phyloP scores from a whole-genome alignment of 495 filamentous ascomycete species.

The Penicillium waksmanii region DNA sequence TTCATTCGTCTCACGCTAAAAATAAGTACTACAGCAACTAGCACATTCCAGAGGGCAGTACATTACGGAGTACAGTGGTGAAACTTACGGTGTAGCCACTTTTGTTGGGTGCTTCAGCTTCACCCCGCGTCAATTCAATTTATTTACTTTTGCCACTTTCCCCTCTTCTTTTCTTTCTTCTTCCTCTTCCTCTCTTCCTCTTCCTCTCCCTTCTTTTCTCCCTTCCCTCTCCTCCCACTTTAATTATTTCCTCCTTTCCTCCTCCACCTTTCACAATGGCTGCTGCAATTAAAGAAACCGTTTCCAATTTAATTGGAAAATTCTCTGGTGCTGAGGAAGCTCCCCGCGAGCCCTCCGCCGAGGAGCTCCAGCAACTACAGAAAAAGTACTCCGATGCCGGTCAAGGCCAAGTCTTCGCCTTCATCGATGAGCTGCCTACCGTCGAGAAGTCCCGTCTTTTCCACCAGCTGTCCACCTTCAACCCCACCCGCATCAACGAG shows the following conservation, averaged over 20 bases:
- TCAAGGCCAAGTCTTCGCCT: constrained; percentile 91
- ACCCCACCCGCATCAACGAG: constrained; percentile 81
- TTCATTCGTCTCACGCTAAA: constrained; percentile 26
- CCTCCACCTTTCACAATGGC: constrained; percentile 40
- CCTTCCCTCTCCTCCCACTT: constrained; percentile 7
- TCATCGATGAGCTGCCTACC: constrained; percentile 76
- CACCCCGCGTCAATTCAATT: constrained; percentile 27
- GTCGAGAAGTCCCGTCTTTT: constrained; percentile 78
- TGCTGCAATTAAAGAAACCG: constrained; percentile 47
- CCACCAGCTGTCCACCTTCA: constrained; percentile 78
- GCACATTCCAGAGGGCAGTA: constrained; percentile 7
- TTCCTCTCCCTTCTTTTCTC: neutral
- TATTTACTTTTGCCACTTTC: constrained; percentile 28
- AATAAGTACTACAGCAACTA: constrained; percentile 24
- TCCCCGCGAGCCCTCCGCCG: constrained; percentile 67
- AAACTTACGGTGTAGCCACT: constrained; percentile 24
- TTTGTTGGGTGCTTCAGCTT: constrained; percentile 23
- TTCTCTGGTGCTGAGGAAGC: constrained; percentile 52
- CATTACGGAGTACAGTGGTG: neutral
- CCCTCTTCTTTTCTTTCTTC: neutral
- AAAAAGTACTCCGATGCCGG: constrained; percentile 76
- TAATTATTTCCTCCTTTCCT: constrained; percentile 6
- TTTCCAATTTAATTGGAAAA: constrained; percentile 64
- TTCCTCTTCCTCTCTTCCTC: constrained; percentile 5
- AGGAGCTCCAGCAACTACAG: constrained; percentile 74